Evolutionary conservation across 2,329 filamentous ascomycete species (phyloP), one percentile per base, ranked within the genome.

Genomic region (Chaetomiaceae sp.): DNA sequence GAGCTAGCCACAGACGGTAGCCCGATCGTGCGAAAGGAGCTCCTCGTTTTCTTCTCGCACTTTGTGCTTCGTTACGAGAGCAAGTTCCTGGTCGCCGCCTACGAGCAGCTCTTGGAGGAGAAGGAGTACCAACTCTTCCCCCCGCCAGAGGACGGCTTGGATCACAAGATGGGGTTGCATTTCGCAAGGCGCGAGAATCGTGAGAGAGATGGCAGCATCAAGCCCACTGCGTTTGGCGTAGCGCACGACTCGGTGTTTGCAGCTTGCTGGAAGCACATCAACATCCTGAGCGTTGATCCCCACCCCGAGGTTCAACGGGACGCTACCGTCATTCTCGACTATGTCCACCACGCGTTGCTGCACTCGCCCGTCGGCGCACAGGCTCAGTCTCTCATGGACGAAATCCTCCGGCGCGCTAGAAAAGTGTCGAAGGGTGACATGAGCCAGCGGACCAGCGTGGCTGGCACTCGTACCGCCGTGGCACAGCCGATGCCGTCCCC

Each of bases 1-100:
- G 84, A 93, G 55, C 92, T 97, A 86, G 86, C 89, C 19, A 89
- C 89, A 50, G 93, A 99, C 68, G 93, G 92, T 30, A 96, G 90
- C 62, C 89, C 90, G 21, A 84, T 97, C 73, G 93, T 99, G 23
- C 85, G 93, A 41, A 95, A 91, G 65, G 93, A 99, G 68, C 77
- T 97, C 33, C 74, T 96, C 3, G 87, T 96, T 12, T 97, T 97
- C 73, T 83, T 96, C 59, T 97, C 93, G 0, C 86, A 87, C 23
- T 96, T 96, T 63, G 84, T 95, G 42, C 81, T 87, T 54, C 86
- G 92, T 35, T 96, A 96, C 65, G 86, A 95, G 70, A 89, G 83
- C 66, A 95, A 95, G 60, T 95, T 99, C 62, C 68, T 96, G 37
- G 91, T 97, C 25, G 86, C 88, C 1, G 91, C 92, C 5, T 97